Evolutionary conservation across 805 yeast species (phyloP), one percentile per base, ranked within the genome.

Genomic region (Yueomyces sinensis): DNA sequence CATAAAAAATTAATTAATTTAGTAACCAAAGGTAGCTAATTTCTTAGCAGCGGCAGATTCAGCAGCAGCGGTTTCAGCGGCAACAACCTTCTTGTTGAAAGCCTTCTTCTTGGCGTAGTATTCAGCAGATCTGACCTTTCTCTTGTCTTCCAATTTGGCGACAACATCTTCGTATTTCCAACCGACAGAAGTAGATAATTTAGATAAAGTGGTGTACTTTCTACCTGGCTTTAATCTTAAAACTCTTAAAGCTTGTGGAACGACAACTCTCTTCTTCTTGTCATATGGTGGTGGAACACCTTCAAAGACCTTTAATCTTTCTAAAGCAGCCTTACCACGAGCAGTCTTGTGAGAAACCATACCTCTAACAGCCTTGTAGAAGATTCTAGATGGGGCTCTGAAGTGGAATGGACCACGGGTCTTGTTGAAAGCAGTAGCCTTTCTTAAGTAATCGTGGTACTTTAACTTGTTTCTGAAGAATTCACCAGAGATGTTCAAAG

Each of bases 361-460:
- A 74, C 99, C 99, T 67, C 95, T 82, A 66, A 91, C 70, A 62
- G 99, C 96, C 82, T 91, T 91, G 93, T 87, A 87, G 72, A 91
- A 86, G 72, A 91, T 89, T 74, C 97, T 86, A 48, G 97, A 87
- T 69, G 99, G 99, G 48, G 99, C 99, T 74, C 97, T 91, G 95
- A 91, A 91, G 70, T 91, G 99, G 96, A 89, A 91, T 63, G 97
- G 97, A 75, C 98, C 99, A 68, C 86, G 81, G 62, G 76, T 80
- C 75, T 86, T 86, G 94, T 91, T 91, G 87, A 68, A 91, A 74
- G 94, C 82, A 65, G 98, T 87, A 60, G 93, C 82, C 80, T 91
- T 91, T 80, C 98, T 87, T 71, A 91, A 81, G 86, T 87, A 91
- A 67, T 93, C 99, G 72, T 87, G 96, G 91, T 86, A 91, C 82